A percentile compares a stretch with the other conserved stretches of the same genome.
These are phyloP conservation scores for Lipomyces orientalis DNA, from an alignment of 805 yeast species.

Conservation along the genomic window DNA sequence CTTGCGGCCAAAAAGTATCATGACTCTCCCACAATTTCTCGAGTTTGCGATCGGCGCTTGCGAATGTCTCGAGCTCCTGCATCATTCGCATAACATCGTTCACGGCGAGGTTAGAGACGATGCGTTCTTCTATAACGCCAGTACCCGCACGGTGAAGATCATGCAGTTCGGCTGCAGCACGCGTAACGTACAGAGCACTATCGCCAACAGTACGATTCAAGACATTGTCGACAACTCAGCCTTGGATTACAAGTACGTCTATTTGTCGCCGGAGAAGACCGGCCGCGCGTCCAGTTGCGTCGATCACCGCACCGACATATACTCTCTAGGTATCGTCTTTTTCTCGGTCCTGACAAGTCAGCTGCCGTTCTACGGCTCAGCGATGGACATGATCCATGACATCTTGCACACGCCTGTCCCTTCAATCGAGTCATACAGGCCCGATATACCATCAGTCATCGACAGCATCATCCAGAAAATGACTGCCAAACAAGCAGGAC, in stretches of 20 bases:
- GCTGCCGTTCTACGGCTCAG: conserved; percentile 36
- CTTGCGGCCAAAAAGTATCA: conserved; percentile 11
- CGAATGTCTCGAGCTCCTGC: conserved; percentile 35
- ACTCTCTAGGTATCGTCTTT: conserved; percentile 37
- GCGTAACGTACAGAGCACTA: conserved; percentile 14
- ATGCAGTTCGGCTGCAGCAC: conserved; percentile 35
- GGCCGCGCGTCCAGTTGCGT: conserved; percentile 34
- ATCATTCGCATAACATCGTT: conserved; percentile 33
- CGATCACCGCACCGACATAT: conserved; percentile 39
- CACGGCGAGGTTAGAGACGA: conserved; percentile 39
- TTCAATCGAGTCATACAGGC: conserved; percentile 26
- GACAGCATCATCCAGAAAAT: conserved; percentile 33
- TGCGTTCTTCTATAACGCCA: conserved; percentile 33
- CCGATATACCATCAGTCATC: conserved; percentile 35
- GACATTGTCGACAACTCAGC: conserved; percentile 22
- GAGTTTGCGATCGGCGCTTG: conserved; percentile 38
- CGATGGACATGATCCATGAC: conserved; percentile 33
- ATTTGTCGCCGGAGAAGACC: conserved; percentile 39
- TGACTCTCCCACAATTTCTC: conserved; percentile 34
- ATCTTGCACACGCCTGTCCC: conserved; percentile 37
- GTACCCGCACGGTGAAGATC: conserved; percentile 29
- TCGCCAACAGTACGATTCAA: conserved; percentile 9
- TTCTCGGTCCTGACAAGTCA: conserved; percentile 33
- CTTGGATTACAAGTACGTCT: conserved; percentile 23
- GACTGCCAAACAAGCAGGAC: conserved; percentile 34